phyloP scores from a whole-genome alignment of 192 early-diverging fungal species.

The Coemansia sp. region DNA sequence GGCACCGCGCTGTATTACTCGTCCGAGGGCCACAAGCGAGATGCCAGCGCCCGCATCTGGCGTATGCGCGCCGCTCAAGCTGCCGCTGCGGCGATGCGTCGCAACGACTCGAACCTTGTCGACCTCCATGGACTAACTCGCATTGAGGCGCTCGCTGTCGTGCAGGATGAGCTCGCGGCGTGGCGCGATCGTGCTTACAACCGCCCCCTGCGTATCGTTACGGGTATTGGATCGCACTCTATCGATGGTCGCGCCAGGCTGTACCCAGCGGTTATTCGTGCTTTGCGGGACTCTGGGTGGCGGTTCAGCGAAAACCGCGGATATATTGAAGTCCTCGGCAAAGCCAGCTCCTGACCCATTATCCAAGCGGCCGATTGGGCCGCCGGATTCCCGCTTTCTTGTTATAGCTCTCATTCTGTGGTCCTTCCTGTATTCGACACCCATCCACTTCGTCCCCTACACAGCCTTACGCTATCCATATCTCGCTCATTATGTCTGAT shows the following conservation, averaged over 20 bases:
- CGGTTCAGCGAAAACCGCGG: conserved; percentile 59
- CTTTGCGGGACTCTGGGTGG: conserved; percentile 62
- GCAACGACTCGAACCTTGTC: conserved; percentile 60
- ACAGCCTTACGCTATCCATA: too few relatives aligned
- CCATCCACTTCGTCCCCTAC: too few relatives aligned
- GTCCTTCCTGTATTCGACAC: neutral
- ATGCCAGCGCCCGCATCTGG: conserved; percentile 45
- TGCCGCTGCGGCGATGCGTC: conserved; percentile 33
- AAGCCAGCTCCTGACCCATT: neutral
- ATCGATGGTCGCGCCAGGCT: conserved; percentile 59
- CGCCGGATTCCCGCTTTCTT: too few relatives aligned
- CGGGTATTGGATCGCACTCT: conserved; percentile 73
- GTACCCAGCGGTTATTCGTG: conserved; percentile 56
- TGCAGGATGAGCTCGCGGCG: conserved; percentile 60
- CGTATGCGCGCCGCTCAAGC: conserved; percentile 54
- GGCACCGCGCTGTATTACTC: conserved; percentile 51
- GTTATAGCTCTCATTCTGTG: too few relatives aligned
- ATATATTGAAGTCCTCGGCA: conserved; percentile 52
- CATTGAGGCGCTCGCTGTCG: conserved; percentile 62
- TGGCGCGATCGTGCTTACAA: conserved; percentile 58
- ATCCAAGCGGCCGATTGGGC: neutral
- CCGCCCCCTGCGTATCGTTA: conserved; percentile 65
- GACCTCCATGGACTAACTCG: conserved; percentile 74
- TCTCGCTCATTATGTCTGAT: neutral
- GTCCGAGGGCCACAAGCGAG: conserved; percentile 36